Percentiles rank a stretch among this genome's conserved stretches.
Conservation (phyloP, 2,329 filamentous ascomycete species). For the Aspergillus sp. region DNA sequence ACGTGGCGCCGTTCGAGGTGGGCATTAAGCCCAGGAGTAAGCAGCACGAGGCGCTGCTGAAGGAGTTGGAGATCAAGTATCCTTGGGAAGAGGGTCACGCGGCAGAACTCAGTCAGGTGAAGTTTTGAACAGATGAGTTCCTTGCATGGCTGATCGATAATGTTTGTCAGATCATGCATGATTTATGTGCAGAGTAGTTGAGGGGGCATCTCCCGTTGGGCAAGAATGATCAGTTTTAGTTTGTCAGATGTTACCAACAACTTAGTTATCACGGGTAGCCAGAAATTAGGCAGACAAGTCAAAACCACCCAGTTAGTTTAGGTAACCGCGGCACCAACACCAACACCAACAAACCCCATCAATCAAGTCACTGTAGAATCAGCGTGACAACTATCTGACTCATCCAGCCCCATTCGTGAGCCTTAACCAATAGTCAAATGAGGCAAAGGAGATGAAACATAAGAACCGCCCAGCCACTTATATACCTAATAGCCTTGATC, state of each 20-base stretch:
- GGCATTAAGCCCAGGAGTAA: slow-evolving; percentile 1
- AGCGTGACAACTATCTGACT: not conserved
- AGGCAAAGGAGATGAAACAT: too few relatives aligned
- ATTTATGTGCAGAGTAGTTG: not conserved
- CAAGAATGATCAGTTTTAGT: too few relatives aligned
- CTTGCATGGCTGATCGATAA: not conserved
- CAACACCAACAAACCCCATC: not conserved
- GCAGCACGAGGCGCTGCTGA: slow-evolving; percentile 9
- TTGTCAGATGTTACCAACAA: too few relatives aligned
- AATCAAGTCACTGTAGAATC: not conserved
- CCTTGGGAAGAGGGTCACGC: slow-evolving; percentile 3
- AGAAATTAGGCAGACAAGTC: not conserved
- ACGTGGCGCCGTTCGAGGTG: slow-evolving; percentile 11
- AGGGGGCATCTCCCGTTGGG: too few relatives aligned
- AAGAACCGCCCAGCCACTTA: too few relatives aligned
- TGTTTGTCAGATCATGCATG: not conserved
- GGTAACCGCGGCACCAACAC: not conserved
- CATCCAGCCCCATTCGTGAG: too few relatives aligned
- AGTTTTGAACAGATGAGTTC: not conserved
- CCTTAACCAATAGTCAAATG: too few relatives aligned
- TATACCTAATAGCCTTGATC: too few relatives aligned
- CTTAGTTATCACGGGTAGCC: not conserved
- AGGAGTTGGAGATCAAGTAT: slow-evolving; percentile 5
- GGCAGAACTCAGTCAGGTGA: not conserved
- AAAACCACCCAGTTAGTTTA: not conserved